Percentiles rank a stretch among this genome's conserved stretches.
Evolutionary conservation across 2,329 filamentous ascomycete species (phyloP).

Genomic region (Xylaria sp.): DNA sequence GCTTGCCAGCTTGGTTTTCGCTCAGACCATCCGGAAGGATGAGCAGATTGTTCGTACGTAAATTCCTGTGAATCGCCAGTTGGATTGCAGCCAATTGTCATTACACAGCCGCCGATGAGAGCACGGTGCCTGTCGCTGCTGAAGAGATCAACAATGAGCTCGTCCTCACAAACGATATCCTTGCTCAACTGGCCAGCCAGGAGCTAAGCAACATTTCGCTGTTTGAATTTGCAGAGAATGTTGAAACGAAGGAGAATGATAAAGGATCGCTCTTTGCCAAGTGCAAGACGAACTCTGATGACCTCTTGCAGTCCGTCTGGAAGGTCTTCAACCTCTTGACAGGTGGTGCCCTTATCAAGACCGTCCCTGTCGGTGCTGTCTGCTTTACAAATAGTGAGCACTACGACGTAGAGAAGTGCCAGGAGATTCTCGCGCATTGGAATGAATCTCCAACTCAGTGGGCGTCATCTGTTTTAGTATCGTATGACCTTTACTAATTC

Average conservation of each 20-base stretch:
- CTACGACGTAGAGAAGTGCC: constrained; percentile 40
- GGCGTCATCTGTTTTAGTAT: not conserved
- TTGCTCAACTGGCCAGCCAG: constrained; percentile 38
- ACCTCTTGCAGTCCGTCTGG: constrained; percentile 44
- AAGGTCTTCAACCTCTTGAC: constrained; percentile 44
- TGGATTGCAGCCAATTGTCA: not conserved
- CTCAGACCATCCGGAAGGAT: constrained; percentile 28
- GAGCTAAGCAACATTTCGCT: constrained; percentile 40
- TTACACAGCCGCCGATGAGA: constrained; percentile 22
- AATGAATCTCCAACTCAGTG: constrained; percentile 26
- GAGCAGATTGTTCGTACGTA: constrained; percentile 30
- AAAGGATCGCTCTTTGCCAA: constrained; percentile 23
- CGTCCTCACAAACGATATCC: constrained; percentile 33
- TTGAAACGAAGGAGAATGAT: constrained; percentile 5
- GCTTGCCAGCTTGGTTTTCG: constrained; percentile 13
- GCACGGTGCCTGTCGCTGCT: constrained; percentile 28
- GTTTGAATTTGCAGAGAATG: constrained; percentile 41
- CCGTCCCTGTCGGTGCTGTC: constrained; percentile 48
- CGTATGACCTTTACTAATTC: not conserved
- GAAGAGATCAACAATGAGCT: constrained; percentile 21
- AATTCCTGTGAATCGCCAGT: not conserved
- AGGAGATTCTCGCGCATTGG: constrained; percentile 24
- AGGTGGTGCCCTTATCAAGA: constrained; percentile 46
- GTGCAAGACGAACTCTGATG: constrained; percentile 49
- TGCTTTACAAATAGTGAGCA: constrained; percentile 47